These are phyloP conservation scores for Onygena corvina DNA, from an alignment of 2,329 filamentous ascomycete species.

Conservation along the genomic window DNA sequence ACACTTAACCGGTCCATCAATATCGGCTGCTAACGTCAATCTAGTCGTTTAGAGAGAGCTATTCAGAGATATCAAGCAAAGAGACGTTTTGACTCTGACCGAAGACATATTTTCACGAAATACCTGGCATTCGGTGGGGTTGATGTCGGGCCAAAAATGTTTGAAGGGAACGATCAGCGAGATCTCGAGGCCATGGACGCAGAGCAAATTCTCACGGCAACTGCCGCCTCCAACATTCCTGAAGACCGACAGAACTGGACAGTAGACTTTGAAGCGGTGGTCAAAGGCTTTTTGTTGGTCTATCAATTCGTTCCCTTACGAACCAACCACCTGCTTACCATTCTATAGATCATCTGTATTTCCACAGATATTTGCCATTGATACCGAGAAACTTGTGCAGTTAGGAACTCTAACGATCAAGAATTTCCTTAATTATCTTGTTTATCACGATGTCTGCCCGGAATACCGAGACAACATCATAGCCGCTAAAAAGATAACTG, in stretches of 20 bases:
- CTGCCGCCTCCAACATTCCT: conserved; percentile 37
- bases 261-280: conserved; percentile 70
- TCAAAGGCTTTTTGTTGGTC: conserved; percentile 63
- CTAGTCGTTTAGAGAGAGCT: conserved; percentile 68
- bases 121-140: conserved; percentile 79
- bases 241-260: conserved; percentile 54
- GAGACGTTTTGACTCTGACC: conserved; percentile 57
- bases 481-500: conserved; percentile 54
- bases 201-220: conserved; percentile 52
- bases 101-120: conserved; percentile 56
- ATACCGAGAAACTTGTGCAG: conserved; percentile 43
- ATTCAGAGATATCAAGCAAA: conserved; percentile 69
- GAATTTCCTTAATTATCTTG: conserved; percentile 81
- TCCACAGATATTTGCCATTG: conserved; percentile 45
- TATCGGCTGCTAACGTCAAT: not conserved
- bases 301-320: not conserved
- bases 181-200: conserved; percentile 51
- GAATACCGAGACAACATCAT: conserved; percentile 61
- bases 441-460: conserved; percentile 73
- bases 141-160: conserved; percentile 49
- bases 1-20: not conserved
- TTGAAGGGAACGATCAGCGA: conserved; percentile 50
- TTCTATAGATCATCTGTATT: conserved; percentile 43
- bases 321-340: conserved; percentile 8
- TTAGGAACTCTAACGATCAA: conserved; percentile 55